Conservation (phyloP, 1,284 basidiomycete genomes). For the Schizophyllum commune region DNA sequence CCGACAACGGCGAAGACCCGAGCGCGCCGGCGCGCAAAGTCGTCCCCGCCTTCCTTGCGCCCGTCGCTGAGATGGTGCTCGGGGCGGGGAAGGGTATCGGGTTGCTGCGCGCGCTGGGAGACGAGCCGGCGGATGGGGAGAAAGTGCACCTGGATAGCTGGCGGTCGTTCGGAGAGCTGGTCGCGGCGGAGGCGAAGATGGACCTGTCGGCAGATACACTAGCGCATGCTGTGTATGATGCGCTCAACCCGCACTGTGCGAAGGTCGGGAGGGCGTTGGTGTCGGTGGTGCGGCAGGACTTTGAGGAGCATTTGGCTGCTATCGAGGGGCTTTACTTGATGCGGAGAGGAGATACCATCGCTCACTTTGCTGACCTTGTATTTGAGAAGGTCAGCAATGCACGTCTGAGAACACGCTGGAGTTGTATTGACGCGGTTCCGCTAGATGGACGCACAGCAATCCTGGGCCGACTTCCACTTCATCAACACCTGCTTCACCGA, state of each 20-base stretch:
- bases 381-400: conserved; percentile 55
- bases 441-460: conserved; percentile 64
- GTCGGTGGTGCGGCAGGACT: conserved; percentile 54
- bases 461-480: conserved; percentile 81
- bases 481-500: conserved; percentile 74
- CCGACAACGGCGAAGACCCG: conserved; percentile 15
- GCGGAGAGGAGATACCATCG: conserved; percentile 64
- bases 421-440: background rate
- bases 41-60: conserved; percentile 54
- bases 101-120: conserved; percentile 44
- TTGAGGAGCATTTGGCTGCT: conserved; percentile 62
- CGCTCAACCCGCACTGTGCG: conserved; percentile 53
- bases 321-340: conserved; percentile 73
- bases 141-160: conserved; percentile 21
- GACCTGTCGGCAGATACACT: conserved; percentile 50
- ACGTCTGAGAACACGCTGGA: background rate
- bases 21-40: conserved; percentile 22
- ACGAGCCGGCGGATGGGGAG: conserved; percentile 18
- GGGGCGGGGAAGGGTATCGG: conserved; percentile 77
- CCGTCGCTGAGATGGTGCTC: conserved; percentile 51
- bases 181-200: conserved; percentile 18
- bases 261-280: conserved; percentile 49
- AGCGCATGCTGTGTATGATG: conserved; percentile 54
- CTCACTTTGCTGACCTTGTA: conserved; percentile 61
- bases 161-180: conserved; percentile 24